A percentile compares a stretch with the other conserved stretches of the same genome.
Evolutionary conservation across 768 basidiomycete species (phyloP).

Genomic region (Hemileccinum rubropunctum): DNA sequence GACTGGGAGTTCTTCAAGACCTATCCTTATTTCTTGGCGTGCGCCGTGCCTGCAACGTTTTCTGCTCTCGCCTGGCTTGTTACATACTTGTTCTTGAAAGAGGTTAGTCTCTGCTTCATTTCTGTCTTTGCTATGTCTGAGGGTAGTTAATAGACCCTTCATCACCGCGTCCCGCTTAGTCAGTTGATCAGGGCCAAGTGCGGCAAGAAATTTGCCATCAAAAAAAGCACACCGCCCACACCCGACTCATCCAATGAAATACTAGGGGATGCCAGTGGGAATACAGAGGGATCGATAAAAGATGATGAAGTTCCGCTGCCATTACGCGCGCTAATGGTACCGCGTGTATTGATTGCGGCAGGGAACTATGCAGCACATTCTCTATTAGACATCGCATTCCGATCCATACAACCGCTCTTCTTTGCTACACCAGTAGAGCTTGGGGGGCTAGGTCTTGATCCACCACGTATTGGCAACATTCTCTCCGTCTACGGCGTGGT

Average conservation of each 20-base stretch:
- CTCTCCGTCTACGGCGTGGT: slow-evolving; percentile 58
- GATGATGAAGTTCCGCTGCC: slow-evolving; percentile 39
- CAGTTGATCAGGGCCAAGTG: slow-evolving; percentile 23
- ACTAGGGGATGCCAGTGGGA: not conserved
- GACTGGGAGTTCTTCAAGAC: slow-evolving; percentile 52
- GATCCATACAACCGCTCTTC: slow-evolving; percentile 68
- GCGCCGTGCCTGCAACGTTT: slow-evolving; percentile 64
- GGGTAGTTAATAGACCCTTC: slow-evolving; percentile 31
- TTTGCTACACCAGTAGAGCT: slow-evolving; percentile 65
- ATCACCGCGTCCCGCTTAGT: slow-evolving; percentile 27
- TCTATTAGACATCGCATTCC: slow-evolving; percentile 63
- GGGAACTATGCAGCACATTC: slow-evolving; percentile 66
- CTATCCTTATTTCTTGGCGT: slow-evolving; percentile 76
- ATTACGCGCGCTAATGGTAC: slow-evolving; percentile 49
- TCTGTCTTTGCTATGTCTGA: slow-evolving; percentile 1
- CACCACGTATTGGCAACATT: slow-evolving; percentile 62
- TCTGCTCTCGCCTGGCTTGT: slow-evolving; percentile 52
- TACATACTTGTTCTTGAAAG: slow-evolving; percentile 52
- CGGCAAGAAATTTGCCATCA: not conserved
- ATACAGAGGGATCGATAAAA: no score
- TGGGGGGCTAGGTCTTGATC: slow-evolving; percentile 70
- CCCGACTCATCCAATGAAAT: slow-evolving; percentile 12
- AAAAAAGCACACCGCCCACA: not conserved
- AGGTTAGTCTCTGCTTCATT: slow-evolving; percentile 35
- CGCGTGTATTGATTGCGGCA: slow-evolving; percentile 56